Base-by-base conservation (phyloP, 164 flowering plant genomes). In the Berberis vulgaris region DNA sequence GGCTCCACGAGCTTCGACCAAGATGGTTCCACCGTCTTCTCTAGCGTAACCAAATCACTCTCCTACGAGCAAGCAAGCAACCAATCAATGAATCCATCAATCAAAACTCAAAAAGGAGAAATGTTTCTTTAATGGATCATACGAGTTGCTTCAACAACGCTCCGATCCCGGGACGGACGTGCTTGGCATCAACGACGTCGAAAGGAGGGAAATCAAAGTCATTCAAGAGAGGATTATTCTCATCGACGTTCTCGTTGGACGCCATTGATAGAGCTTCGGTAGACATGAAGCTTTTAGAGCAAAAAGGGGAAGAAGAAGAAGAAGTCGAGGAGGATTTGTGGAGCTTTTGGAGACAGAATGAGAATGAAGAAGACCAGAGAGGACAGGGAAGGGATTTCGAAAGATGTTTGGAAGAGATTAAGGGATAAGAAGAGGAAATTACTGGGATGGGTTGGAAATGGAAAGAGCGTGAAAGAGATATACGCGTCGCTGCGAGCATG, bases 1-100 rank as follows among this genome's bases (percentile, higher is more conserved):
- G 98, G 98, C 75, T 79, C 97, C 11, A 89, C 98, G 75, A 93
- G 64, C 67, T 86, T 86, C 38, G 86, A 82, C 98, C 98, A 93
- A 7, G 83, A 67, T 1, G 97, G 98, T 76, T 89, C 97, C 78
- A 93, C 90, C 12, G 78, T 84, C 62, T 74, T 80, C 85, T 93
- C 97, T 69, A 93, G 68, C 60, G 83, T 86, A 69, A 72, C 83
- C 84, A 93, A 77, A 64, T 89, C 96, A 70, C 57, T 67, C 69
- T 86, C 97, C 99, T 94, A 62, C 63, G 77, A 61, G 10, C 40
- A 40, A 40, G 7, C 58, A 67, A 63, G 13, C 65, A 54, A 54
- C n/a, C 13, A 59, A 59, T 12, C 65, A 26, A 26, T 26, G 26
- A 26, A 26, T 11, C 43, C 60, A 26, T n/a, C 72, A 44, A 62